phyloP scores from a whole-genome alignment of 768 basidiomycete species.

The Fomitopsis serialis region DNA sequence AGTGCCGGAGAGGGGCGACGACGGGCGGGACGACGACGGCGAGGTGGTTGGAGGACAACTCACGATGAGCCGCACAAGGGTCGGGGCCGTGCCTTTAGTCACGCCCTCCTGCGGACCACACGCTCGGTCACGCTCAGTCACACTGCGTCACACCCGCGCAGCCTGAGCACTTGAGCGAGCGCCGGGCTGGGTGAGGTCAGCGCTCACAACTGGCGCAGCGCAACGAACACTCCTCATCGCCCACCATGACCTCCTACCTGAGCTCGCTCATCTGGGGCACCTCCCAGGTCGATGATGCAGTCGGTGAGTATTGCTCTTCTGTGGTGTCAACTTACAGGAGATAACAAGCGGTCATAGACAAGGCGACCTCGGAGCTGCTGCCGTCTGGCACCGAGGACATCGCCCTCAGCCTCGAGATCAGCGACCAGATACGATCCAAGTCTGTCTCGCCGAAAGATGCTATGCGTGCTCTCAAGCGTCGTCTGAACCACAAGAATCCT shows the following conservation, averaged over 20 bases:
- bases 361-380: slow-evolving; percentile 87
- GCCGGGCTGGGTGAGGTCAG: too few relatives aligned
- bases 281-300: slow-evolving; percentile 76
- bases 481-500: slow-evolving; percentile 91
- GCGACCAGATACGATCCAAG: slow-evolving; percentile 94
- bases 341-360: slow-evolving; percentile 48
- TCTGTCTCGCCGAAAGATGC: slow-evolving; percentile 79
- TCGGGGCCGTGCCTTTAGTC: slow-evolving; percentile 11
- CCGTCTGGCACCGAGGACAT: slow-evolving; percentile 86
- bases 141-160: slow-evolving; percentile 8
- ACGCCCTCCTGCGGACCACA: slow-evolving; percentile 6
- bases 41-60: slow-evolving; percentile 26
- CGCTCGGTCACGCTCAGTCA: slow-evolving; percentile 8
- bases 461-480: slow-evolving; percentile 81
- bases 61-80: slow-evolving; percentile 9
- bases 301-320: slow-evolving; percentile 48
- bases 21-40: slow-evolving; percentile 18
- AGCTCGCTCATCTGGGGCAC: slow-evolving; percentile 76
- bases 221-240: slow-evolving; percentile 4
- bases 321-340: slow-evolving; percentile 1
- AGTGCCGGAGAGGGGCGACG: slow-evolving; percentile 9
- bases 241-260: slow-evolving; percentile 47
- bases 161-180: background rate
- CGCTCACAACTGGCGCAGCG: background rate
- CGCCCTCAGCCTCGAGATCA: slow-evolving; percentile 90